Base-by-base conservation (phyloP, 768 basidiomycete species). In the Brasilioporus rufonigricans region DNA sequence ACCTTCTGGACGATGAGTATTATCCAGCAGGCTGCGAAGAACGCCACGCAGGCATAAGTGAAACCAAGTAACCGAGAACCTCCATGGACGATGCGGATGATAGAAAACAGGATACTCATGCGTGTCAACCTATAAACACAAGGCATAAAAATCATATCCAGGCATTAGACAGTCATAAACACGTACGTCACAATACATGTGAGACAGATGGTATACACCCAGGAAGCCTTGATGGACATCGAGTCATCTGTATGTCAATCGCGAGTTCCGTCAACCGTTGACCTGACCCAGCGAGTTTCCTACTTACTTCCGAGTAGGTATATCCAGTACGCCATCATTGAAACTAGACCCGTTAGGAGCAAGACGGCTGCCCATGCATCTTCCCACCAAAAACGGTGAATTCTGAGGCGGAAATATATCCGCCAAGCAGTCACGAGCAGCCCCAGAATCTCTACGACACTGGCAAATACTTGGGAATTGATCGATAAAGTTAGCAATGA, bases 341-440 rank as follows among this genome's bases (percentile, higher is more conserved):
- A 45, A 19, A 45, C 18, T 6, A 32, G 19, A 21, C 29, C 29
- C 4, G n/a, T 21, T 4, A 31, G 13, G 16, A 32, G 24, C 44
- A 45, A 32, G 12, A 45, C 6, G 19, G 44, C 23, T 21, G 31
- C 44, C 44, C 29, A 45, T n/a, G 29, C 44, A 13, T 45, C 44
- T 7, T 45, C 44, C 46, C 11, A 47, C 46, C n/a, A 47, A 12
- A 47, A 47, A 3, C 46, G 46, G 21, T 35, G 14, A 21, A 35
- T 47, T 14, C 10, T 6, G 45, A 64, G 38, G 18, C 63, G 63
- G 32, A 64, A 49, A 14, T 52, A 64, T 26, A 64, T 56, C 31
- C 63, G 49, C 56, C 57, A 65, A 6, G 44, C 53, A 1, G 63
- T 64, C 33, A 65, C 27, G 2, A 54, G 2, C 18, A 63, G 46